Evolutionary conservation across 495 filamentous ascomycete species (phyloP), one percentile per base, ranked within the genome.

Genomic region (Lentithecium fluviatile): DNA sequence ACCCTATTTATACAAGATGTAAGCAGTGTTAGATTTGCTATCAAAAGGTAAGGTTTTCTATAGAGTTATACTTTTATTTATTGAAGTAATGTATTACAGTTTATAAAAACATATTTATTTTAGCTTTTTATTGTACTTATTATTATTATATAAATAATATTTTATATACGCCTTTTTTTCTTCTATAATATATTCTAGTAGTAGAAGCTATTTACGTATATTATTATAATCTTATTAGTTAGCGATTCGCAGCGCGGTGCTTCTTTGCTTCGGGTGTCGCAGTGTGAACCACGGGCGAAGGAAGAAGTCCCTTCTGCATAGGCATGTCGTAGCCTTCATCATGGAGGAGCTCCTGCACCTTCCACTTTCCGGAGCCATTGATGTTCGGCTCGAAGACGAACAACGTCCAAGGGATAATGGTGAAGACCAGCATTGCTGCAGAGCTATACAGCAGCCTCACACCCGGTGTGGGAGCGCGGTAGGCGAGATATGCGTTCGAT

Each of bases 351-450:
- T 55, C 42, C 58, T 71, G 66, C 11, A 69, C 70, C 58, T 70
- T 70, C 68, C 70, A 73, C 48, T 73, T 73, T 13, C 15, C 60
- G 10, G 70, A 60, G 8, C 70, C 70, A 43, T 73, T 73, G 34
- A 73, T 65, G 34, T 60, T 60, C 0, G 66, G 63, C 52, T 70
- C 70, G 57, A 70, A 70, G 51, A 65, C 63, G 21, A 66, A 56
- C 40, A 73, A 55, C n/a, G 68, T 73, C 11, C 69, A 64, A 11
- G 70, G 70, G 24, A 70, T 58, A 17, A 73, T 66, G 52, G 66
- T 61, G 57, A 54, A 61, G 42, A 51, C 59, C 25, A 52, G n/a
- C 15, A 67, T 6, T n/a, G 65, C 68, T 2, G 68, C 67, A 0
- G 36, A 15, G 24, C 57, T 48, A 42, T 70, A 67, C 11, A 60